Evolutionary conservation across 345 rosid species (phyloP).

Genomic region (Sonneratia caseolaris): DNA sequence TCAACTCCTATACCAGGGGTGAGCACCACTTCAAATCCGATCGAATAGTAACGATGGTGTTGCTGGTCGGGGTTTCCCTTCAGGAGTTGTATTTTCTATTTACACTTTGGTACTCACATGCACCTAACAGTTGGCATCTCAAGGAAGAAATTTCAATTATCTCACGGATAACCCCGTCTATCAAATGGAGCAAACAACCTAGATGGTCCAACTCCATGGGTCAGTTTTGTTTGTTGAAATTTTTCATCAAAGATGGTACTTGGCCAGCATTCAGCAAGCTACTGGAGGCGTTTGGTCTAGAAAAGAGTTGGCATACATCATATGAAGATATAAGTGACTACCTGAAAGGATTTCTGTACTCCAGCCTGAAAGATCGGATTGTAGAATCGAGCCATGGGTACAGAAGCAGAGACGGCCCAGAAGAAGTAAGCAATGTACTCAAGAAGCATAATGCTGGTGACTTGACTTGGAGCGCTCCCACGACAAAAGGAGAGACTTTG

Average conservation of each 20-base stretch:
- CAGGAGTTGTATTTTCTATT: constrained; percentile 12
- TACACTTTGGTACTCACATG: constrained; percentile 2
- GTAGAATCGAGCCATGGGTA: too few species aligned
- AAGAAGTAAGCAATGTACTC: too few species aligned
- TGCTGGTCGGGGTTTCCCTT: constrained; percentile 11
- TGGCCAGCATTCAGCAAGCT: background rate
- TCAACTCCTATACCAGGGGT: background rate
- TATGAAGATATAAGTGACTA: accelerated
- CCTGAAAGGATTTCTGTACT: background rate
- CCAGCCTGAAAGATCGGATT: too few species aligned
- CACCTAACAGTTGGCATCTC: background rate
- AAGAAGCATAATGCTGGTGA: too few species aligned
- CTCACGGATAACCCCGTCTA: background rate
- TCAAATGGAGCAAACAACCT: background rate
- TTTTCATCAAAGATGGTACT: background rate
- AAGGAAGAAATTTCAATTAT: background rate
- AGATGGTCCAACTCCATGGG: background rate
- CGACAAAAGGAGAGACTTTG: too few species aligned
- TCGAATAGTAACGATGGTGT: constrained; percentile 5
- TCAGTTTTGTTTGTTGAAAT: background rate
- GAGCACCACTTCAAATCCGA: background rate
- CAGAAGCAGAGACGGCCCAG: too few species aligned
- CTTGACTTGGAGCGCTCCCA: constrained; percentile 5
- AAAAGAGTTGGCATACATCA: background rate
- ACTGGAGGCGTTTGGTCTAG: background rate